Conservation (phyloP, 2,329 filamentous ascomycete species). For the Grosmannia clavigera region DNA sequence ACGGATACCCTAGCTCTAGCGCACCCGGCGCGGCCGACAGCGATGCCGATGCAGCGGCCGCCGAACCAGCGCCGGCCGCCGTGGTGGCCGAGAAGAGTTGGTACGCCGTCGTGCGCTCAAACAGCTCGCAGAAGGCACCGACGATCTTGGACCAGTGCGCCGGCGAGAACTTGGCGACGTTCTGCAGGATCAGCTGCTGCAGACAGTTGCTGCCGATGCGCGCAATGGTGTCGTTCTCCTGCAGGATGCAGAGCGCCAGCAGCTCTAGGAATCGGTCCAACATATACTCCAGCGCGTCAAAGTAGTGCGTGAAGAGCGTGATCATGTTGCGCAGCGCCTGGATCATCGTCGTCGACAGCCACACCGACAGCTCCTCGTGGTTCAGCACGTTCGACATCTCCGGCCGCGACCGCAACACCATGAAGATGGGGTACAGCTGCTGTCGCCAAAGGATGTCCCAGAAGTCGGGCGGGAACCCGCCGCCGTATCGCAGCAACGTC, state of each 20-base stretch:
- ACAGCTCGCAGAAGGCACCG: constrained; percentile 88
- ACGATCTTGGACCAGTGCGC: constrained; percentile 93
- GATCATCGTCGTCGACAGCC: constrained; percentile 98
- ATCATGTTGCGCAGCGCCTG: constrained; percentile 98
- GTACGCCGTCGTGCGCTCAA: constrained; percentile 86
- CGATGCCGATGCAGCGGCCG: constrained; percentile 14
- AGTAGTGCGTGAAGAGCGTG: constrained; percentile 96
- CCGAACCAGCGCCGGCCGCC: constrained; percentile 33
- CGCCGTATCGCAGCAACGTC: constrained; percentile 77
- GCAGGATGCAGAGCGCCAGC: constrained; percentile 89
- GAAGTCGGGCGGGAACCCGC: constrained; percentile 84
- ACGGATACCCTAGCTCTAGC: constrained; percentile 33
- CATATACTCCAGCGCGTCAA: constrained; percentile 93
- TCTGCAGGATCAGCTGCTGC: constrained; percentile 91
- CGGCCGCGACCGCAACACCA: constrained; percentile 89
- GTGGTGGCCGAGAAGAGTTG: constrained; percentile 83
- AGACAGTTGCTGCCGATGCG: constrained; percentile 96
- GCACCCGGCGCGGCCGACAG: constrained; percentile 41
- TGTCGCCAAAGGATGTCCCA: constrained; percentile 99
- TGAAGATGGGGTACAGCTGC: constrained; percentile 94
- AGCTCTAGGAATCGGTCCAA: constrained; percentile 93
- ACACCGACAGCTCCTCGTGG: constrained; percentile 94
- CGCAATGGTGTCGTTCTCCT: constrained; percentile 97
- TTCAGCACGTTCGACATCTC: constrained; percentile 94
- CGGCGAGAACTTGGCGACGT: constrained; percentile 79